These are phyloP conservation scores for Sisymbrium altissimum DNA, from an alignment of 345 rosid genomes.

Conservation along the genomic window DNA sequence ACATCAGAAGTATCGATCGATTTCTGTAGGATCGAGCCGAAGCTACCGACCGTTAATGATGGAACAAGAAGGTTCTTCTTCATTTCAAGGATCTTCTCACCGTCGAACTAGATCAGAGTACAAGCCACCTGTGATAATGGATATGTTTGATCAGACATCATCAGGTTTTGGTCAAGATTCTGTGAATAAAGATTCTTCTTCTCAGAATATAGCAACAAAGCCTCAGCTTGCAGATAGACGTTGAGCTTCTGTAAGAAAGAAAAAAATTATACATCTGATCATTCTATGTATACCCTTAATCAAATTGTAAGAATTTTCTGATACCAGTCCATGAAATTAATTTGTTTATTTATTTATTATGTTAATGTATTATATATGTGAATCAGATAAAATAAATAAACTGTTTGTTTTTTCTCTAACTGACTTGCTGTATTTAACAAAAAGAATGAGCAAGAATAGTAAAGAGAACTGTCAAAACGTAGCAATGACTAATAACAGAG, in stretches of 20 bases:
- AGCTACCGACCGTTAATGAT: slow-evolving; percentile 56
- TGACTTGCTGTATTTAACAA: background rate
- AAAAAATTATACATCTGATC: background rate
- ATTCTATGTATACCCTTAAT: background rate
- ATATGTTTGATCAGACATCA: slow-evolving; percentile 36
- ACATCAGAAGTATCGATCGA: slow-evolving; percentile 18
- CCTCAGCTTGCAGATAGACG: background rate
- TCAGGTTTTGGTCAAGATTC: slow-evolving; percentile 15
- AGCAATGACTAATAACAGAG: slow-evolving; percentile 6
- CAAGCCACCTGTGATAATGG: slow-evolving; percentile 38
- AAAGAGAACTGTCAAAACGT: slow-evolving; percentile 21
- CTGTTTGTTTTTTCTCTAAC: background rate
- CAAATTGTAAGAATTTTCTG: slow-evolving; percentile 7
- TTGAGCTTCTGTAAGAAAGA: background rate
- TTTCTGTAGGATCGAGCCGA: slow-evolving; percentile 47
- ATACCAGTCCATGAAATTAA: background rate
- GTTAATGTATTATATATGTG: background rate
- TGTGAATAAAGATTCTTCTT: background rate
- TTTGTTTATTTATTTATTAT: background rate
- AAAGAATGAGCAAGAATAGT: slow-evolving; percentile 18
- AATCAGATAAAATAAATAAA: background rate
- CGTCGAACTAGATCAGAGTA: slow-evolving; percentile 49
- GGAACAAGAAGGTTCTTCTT: slow-evolving; percentile 31
- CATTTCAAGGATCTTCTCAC: slow-evolving; percentile 46
- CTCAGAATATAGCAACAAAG: slow-evolving; percentile 13